Conservation (phyloP, 2,329 filamentous ascomycete genomes). For the Aureobasidium melanogenum region DNA sequence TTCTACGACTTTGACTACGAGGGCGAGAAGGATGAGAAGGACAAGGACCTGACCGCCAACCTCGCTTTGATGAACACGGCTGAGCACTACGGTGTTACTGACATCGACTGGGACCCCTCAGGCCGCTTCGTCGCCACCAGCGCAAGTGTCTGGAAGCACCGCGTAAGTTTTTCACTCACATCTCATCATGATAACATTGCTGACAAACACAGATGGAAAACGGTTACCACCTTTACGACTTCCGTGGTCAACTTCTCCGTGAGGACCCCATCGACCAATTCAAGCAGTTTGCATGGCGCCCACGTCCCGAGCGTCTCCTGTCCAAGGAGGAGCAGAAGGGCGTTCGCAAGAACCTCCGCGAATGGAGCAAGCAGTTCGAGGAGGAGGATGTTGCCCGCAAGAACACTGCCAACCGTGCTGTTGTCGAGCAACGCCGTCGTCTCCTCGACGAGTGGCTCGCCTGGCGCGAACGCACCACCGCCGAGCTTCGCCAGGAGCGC, state of each 20-base stretch:
- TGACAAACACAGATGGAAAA: constrained; percentile 75
- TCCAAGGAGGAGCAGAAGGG: constrained; percentile 95
- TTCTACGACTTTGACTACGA: constrained; percentile 98
- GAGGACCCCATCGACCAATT: constrained; percentile 94
- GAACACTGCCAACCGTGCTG: constrained; percentile 85
- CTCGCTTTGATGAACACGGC: constrained; percentile 86
- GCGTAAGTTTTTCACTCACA: constrained; percentile 50
- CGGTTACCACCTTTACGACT: constrained; percentile 96
- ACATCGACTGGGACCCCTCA: constrained; percentile 96
- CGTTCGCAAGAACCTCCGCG: constrained; percentile 95
- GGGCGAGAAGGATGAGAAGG: constrained; percentile 84
- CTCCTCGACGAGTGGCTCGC: constrained; percentile 81
- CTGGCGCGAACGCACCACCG: constrained; percentile 68
- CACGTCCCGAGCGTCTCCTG: constrained; percentile 81
- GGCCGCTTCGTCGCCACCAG: constrained; percentile 90
- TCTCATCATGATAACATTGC: background rate
- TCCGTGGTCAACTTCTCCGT: constrained; percentile 78
- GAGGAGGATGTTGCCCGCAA: constrained; percentile 91
- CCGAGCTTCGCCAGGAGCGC: constrained; percentile 64
- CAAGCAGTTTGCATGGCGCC: constrained; percentile 95
- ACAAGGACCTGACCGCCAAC: constrained; percentile 92
- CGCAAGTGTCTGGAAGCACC: constrained; percentile 91
- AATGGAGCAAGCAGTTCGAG: constrained; percentile 92
- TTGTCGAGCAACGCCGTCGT: constrained; percentile 77
- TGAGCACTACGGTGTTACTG: constrained; percentile 96